Conservation (phyloP, 352 stramenopile species). For the Pythium sp. region DNA sequence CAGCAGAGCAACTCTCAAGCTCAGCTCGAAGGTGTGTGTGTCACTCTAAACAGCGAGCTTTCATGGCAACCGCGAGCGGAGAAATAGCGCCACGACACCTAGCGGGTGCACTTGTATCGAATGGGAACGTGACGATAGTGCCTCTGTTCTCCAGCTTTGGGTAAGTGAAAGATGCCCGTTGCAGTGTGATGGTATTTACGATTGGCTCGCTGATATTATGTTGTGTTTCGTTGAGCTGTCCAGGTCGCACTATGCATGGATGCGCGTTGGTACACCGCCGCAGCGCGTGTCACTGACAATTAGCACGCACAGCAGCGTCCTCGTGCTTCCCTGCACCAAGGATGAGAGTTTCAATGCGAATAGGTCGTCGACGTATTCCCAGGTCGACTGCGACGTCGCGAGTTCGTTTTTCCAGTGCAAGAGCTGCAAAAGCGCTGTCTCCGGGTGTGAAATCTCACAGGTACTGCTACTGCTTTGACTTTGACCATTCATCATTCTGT, state of each 20-base stretch:
- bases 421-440: constrained; percentile 26
- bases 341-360: constrained; percentile 48
- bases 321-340: constrained; percentile 71
- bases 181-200: background rate
- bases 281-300: constrained; percentile 74
- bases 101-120: background rate
- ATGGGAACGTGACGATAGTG: background rate
- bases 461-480: constrained; percentile 9
- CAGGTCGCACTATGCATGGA: constrained; percentile 66
- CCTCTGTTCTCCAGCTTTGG: background rate
- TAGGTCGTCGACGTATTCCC: constrained; percentile 63
- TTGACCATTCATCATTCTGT: background rate
- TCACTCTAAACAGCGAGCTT: background rate
- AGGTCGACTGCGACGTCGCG: constrained; percentile 49
- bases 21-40: background rate
- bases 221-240: background rate
- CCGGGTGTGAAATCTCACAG: constrained; percentile 61
- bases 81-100: background rate
- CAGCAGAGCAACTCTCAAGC: background rate
- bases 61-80: background rate
- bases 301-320: constrained; percentile 69
- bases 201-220: background rate
- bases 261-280: constrained; percentile 72
- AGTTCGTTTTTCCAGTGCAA: constrained; percentile 52
- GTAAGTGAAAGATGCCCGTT: background rate